Evolutionary conservation across 345 rosid genomes (phyloP).

Genomic region (Arabidopsis arenosa): DNA sequence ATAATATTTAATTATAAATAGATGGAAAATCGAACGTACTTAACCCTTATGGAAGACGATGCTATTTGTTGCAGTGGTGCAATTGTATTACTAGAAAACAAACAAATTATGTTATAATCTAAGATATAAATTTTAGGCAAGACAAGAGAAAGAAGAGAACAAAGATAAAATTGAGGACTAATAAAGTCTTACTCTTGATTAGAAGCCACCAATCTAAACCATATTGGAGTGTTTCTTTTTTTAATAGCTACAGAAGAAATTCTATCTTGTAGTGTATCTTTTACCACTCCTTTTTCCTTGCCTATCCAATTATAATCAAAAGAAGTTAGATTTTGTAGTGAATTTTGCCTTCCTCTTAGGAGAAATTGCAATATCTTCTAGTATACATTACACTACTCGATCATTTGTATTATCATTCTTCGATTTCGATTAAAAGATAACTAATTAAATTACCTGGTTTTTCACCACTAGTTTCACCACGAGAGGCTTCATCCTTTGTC

Average conservation of each 20-base stretch:
- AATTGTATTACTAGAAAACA: not conserved
- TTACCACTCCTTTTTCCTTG: not conserved
- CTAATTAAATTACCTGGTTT: too few relatives aligned
- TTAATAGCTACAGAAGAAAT: not conserved
- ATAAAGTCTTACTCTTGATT: not conserved
- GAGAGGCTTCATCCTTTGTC: too few relatives aligned
- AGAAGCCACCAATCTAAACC: not conserved
- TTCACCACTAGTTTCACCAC: too few relatives aligned
- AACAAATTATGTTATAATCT: not conserved
- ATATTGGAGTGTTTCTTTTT: not conserved
- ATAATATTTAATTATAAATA: not conserved
- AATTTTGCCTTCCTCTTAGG: too few relatives aligned
- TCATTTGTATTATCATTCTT: too few relatives aligned
- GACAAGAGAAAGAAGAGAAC: not conserved
- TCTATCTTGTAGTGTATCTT: not conserved
- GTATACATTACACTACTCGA: too few relatives aligned
- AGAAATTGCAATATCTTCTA: too few relatives aligned
- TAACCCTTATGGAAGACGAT: not conserved
- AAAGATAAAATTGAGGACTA: not conserved
- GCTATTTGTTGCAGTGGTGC: not conserved
- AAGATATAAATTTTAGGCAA: not conserved
- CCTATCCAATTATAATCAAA: too few relatives aligned
- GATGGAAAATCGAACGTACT: not conserved
- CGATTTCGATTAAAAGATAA: too few relatives aligned
- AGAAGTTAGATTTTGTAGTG: too few relatives aligned